Conservation (phyloP, 305 asterid genomes). For the Fraxinus ornus region DNA sequence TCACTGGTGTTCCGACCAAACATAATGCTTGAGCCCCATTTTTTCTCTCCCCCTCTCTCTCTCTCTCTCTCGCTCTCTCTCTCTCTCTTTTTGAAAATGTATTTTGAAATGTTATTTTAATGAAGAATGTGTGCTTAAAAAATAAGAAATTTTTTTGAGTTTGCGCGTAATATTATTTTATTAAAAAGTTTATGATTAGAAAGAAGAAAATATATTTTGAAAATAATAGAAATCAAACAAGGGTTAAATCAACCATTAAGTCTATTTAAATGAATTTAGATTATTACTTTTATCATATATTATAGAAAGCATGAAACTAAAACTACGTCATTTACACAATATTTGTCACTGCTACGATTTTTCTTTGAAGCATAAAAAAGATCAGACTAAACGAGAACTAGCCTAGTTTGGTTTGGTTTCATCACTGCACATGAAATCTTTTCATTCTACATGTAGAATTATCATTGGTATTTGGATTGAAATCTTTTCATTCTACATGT, state of each 20-base stretch:
- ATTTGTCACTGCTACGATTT: not conserved
- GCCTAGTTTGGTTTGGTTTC: not conserved
- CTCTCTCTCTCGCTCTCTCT: too few relatives aligned
- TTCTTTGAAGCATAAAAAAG: not conserved
- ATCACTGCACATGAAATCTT: not conserved
- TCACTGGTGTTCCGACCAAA: not conserved
- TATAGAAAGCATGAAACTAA: not conserved
- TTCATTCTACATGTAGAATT: not conserved
- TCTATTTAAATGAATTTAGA: not conserved
- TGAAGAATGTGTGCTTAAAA: too few relatives aligned
- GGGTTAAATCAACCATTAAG: not conserved
- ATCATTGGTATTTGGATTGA: not conserved
- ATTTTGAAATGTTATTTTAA: too few relatives aligned
- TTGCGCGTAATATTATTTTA: too few relatives aligned
- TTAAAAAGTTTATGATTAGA: too few relatives aligned
- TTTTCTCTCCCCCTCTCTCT: too few relatives aligned
- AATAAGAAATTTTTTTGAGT: too few relatives aligned
- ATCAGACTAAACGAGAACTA: not conserved
- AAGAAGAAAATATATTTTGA: too few relatives aligned
- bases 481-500: not conserved
- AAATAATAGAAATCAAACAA: not conserved
- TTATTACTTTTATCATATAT: not conserved
- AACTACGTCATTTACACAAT: not conserved
- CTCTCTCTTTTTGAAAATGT: too few relatives aligned
- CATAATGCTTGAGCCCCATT: not conserved